Percentiles rank a stretch among this genome's conserved stretches.
Evolutionary conservation across 2,329 filamentous ascomycete species (phyloP).

Genomic region (Sclerotinia trifoliorum): DNA sequence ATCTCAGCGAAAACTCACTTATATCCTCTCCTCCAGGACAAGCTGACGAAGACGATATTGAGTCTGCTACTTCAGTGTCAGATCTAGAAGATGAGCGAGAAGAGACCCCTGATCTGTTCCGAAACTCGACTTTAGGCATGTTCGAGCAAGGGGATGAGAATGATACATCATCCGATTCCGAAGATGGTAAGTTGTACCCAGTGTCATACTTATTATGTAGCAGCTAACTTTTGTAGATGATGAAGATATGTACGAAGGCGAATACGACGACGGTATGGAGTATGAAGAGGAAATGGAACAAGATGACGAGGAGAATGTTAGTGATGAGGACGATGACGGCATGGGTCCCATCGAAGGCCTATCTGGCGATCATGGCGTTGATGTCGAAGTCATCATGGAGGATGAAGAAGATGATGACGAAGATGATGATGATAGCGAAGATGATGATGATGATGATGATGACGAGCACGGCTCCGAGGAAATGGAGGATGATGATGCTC

Average conservation of each 20-base stretch:
- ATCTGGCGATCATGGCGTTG: conserved; percentile 58
- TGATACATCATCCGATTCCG: conserved; percentile 69
- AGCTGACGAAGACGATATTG: conserved; percentile 82
- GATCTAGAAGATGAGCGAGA: conserved; percentile 83
- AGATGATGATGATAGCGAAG: conserved; percentile 46
- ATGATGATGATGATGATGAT: conserved; percentile 57
- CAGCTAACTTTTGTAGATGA: conserved; percentile 58
- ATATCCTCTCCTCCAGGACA: conserved; percentile 65
- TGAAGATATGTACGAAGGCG: conserved; percentile 90
- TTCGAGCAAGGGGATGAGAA: conserved; percentile 80
- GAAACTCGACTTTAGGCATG: conserved; percentile 94
- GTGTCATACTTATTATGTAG: not conserved
- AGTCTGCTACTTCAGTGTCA: conserved; percentile 83
- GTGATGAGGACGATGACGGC: conserved; percentile 81
- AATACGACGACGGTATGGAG: conserved; percentile 86
- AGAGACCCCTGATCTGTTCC: conserved; percentile 94
- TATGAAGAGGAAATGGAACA: conserved; percentile 80
- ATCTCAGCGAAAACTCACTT: conserved; percentile 69
- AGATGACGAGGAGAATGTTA: conserved; percentile 83
- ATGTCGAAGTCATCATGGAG: conserved; percentile 78
- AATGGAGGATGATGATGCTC: conserved; percentile 48
- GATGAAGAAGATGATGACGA: conserved; percentile 48
- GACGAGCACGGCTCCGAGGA: conserved; percentile 46
- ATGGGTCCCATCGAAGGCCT: conserved; percentile 84
- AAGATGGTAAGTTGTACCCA: conserved; percentile 52